Evolutionary conservation across 305 asterid species (phyloP).

Genomic region (Andrographis paniculata): DNA sequence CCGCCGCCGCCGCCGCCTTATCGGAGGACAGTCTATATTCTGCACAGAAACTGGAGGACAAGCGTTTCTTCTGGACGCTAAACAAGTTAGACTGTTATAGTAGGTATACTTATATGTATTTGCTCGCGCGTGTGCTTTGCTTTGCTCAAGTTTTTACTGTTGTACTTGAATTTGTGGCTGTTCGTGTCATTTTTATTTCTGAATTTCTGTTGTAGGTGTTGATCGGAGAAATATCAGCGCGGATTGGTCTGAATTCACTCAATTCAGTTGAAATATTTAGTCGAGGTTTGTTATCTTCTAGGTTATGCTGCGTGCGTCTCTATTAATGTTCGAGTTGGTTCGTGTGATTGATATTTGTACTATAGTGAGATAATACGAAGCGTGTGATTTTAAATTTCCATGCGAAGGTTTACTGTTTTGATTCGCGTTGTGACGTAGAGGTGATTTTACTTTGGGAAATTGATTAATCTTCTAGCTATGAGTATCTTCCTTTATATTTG

Average conservation of each 20-base stretch:
- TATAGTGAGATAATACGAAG: not conserved
- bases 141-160: slow-evolving; percentile 4
- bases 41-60: slow-evolving; percentile 17
- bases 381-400: not conserved
- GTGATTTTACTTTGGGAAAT: not conserved
- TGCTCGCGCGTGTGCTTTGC: not conserved
- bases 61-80: slow-evolving; percentile 11
- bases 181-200: slow-evolving; percentile 6
- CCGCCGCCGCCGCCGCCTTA: slow-evolving; percentile 26
- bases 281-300: slow-evolving; percentile 12
- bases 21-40: slow-evolving; percentile 16
- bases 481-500: not conserved
- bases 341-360: not conserved
- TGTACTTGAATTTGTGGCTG: slow-evolving; percentile 9
- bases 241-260: slow-evolving; percentile 11
- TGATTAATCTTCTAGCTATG: no score
- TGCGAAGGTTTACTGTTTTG: not conserved
- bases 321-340: not conserved
- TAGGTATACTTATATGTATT: not conserved
- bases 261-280: slow-evolving; percentile 11
- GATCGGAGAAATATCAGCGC: slow-evolving; percentile 22
- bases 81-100: slow-evolving; percentile 10
- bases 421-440: not conserved
- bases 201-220: slow-evolving; percentile 15
- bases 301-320: not conserved